Conservation (phyloP, 495 filamentous ascomycete species). For the Daldinia decipiens region DNA sequence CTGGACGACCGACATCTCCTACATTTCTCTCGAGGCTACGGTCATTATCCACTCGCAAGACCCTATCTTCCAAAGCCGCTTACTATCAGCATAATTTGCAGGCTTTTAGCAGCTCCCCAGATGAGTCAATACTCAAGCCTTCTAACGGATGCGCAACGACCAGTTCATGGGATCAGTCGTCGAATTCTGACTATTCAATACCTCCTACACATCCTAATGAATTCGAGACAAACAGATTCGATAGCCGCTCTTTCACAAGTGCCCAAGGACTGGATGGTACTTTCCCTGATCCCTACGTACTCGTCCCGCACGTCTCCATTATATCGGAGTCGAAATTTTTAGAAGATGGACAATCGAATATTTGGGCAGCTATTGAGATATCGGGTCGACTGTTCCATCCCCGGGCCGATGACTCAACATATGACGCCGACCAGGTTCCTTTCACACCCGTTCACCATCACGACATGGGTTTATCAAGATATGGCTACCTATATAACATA, state of each 20-base stretch:
- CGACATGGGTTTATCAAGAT: slow-evolving; percentile 37
- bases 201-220: slow-evolving; percentile 5
- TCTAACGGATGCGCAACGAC: slow-evolving; percentile 6
- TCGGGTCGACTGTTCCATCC: slow-evolving; percentile 50
- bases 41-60: slow-evolving; percentile 36
- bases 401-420: slow-evolving; percentile 5
- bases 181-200: slow-evolving; percentile 11
- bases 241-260: slow-evolving; percentile 23
- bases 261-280: slow-evolving; percentile 22
- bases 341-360: slow-evolving; percentile 41
- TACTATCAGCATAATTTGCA: slow-evolving; percentile 18
- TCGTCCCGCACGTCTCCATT: slow-evolving; percentile 55
- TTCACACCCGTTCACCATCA: slow-evolving; percentile 19
- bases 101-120: slow-evolving; percentile 32
- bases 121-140: slow-evolving; percentile 33
- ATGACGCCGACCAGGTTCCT: slow-evolving; percentile 14
- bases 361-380: slow-evolving; percentile 63
- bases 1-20: slow-evolving; percentile 20
- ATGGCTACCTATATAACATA: slow-evolving; percentile 58
- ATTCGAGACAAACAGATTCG: slow-evolving; percentile 12
- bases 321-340: slow-evolving; percentile 65
- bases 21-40: slow-evolving; percentile 32
- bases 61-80: slow-evolving; percentile 36
- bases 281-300: slow-evolving; percentile 47
- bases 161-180: slow-evolving; percentile 16